Evolutionary conservation across 2,329 filamentous ascomycete species (phyloP).

Genomic region (Ophiostoma ulmi): DNA sequence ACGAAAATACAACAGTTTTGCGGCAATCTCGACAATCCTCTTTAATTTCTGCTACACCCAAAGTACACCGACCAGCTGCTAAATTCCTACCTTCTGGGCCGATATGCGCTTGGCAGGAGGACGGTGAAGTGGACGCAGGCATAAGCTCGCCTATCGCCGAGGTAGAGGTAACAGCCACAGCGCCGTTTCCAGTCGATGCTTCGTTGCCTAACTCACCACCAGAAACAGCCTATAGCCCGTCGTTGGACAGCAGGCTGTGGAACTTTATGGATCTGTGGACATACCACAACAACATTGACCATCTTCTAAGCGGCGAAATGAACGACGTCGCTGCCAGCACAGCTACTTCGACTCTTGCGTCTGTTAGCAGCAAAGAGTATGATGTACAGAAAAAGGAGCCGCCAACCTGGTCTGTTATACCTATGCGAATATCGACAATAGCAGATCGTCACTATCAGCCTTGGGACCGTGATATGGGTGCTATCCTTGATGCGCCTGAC

Average conservation of each 20-base stretch:
- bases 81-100: neutral
- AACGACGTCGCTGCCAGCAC: neutral
- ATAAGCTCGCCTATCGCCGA: neutral
- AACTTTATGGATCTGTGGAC: constrained; percentile 15
- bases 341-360: neutral
- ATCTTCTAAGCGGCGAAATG: neutral
- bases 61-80: neutral
- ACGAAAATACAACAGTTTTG: neutral
- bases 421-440: neutral
- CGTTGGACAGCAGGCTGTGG: constrained; percentile 8
- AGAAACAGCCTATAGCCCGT: neutral
- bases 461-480: constrained; percentile 19
- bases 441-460: constrained; percentile 11
- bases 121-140: neutral
- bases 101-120: neutral
- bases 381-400: neutral
- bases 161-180: neutral
- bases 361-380: neutral
- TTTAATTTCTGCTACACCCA: neutral
- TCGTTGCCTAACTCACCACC: neutral
- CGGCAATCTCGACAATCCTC: neutral
- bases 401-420: constrained; percentile 17
- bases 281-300: neutral
- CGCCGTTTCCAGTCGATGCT: neutral
- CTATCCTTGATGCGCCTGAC: constrained; percentile 17